Evolutionary conservation across 192 early-diverging fungal species (phyloP).

Genomic region (Irineochytrium annulatum): DNA sequence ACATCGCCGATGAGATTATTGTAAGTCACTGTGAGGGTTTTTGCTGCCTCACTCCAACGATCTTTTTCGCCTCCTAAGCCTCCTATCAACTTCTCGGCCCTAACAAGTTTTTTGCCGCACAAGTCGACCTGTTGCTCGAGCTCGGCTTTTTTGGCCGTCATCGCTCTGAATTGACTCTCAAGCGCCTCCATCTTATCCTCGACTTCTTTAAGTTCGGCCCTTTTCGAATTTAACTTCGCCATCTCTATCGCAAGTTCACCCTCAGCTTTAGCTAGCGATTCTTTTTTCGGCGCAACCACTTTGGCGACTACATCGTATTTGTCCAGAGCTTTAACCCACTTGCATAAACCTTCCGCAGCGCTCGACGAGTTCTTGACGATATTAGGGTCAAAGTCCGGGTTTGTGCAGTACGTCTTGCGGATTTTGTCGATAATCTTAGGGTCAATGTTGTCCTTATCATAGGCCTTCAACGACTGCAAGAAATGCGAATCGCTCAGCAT

Average conservation of each 20-base stretch:
- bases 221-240: slow-evolving; percentile 52
- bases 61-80: slow-evolving; percentile 59
- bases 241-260: slow-evolving; percentile 53
- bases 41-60: slow-evolving; percentile 55
- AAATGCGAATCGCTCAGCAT: slow-evolving; percentile 52
- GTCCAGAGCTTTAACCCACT: slow-evolving; percentile 57
- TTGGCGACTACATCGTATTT: slow-evolving; percentile 60
- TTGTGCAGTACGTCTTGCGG: slow-evolving; percentile 52
- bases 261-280: slow-evolving; percentile 54
- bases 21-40: slow-evolving; percentile 33
- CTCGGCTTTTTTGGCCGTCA: slow-evolving; percentile 56
- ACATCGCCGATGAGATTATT: slow-evolving; percentile 57
- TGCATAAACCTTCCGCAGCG: slow-evolving; percentile 54
- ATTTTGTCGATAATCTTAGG: slow-evolving; percentile 55
- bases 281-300: slow-evolving; percentile 56
- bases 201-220: slow-evolving; percentile 57
- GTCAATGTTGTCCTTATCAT: slow-evolving; percentile 63
- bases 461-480: slow-evolving; percentile 44
- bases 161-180: slow-evolving; percentile 44
- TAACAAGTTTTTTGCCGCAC: slow-evolving; percentile 47
- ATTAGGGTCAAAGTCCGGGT: slow-evolving; percentile 62
- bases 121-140: slow-evolving; percentile 56
- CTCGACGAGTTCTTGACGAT: slow-evolving; percentile 59
- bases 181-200: slow-evolving; percentile 59
- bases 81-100: slow-evolving; percentile 57